Percentiles rank a stretch among this genome's conserved stretches.
phyloP scores from a whole-genome alignment of 495 filamentous ascomycete species.

The Neurospora sp. region DNA sequence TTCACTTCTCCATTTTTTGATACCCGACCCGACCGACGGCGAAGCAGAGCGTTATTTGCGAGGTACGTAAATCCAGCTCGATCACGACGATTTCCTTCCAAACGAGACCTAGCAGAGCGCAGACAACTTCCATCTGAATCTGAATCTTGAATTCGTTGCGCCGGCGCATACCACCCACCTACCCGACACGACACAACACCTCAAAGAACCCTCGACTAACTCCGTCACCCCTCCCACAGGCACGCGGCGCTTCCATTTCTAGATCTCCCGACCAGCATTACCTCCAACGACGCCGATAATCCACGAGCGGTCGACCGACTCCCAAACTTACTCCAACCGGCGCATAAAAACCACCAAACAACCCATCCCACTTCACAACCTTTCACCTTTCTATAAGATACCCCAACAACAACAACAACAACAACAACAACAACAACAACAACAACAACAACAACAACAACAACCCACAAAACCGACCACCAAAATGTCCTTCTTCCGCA shows the following conservation, averaged over 20 bases:
- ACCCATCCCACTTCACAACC: no score
- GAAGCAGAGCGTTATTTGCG: neutral
- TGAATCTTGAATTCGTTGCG: neutral
- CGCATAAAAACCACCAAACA: no score
- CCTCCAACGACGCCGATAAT: neutral
- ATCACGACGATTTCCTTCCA: neutral
- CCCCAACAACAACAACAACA: neutral
- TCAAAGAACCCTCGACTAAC: no score
- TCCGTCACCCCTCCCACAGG: neutral
- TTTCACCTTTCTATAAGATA: no score
- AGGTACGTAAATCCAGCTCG: neutral
- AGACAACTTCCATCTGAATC: no score
- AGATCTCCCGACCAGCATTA: no score
- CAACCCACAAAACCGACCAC: neutral
- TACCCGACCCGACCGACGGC: neutral
- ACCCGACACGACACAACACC: no score
- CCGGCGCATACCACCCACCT: neutral
- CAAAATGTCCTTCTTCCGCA: conserved; percentile 84
- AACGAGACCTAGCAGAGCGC: neutral
- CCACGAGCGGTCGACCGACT: neutral
- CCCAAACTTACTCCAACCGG: no score
- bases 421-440: neutral
- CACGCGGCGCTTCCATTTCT: neutral
- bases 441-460: neutral
- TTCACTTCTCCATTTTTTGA: neutral